Conservation (phyloP, 495 filamentous ascomycete species). For the Elaphomyces granulatus region DNA sequence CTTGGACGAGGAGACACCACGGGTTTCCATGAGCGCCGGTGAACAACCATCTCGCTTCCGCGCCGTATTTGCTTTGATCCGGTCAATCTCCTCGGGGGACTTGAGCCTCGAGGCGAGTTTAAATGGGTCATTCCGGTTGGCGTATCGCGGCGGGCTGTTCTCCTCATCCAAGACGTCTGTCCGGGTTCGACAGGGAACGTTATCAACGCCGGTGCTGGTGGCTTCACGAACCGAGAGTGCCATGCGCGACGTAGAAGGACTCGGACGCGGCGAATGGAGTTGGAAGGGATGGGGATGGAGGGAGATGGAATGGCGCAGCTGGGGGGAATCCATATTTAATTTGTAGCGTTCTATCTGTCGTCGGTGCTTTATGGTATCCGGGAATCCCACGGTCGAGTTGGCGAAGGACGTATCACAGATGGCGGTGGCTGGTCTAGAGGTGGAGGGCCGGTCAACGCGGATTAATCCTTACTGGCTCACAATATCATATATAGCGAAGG, state of each 20-base stretch:
- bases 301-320: slow-evolving; percentile 6
- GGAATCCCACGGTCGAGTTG: no score
- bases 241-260: neutral
- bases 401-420: neutral
- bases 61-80: slow-evolving; percentile 70
- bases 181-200: slow-evolving; percentile 13
- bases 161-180: slow-evolving; percentile 45
- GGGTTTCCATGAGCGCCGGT: slow-evolving; percentile 23
- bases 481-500: no score
- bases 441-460: neutral
- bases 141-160: slow-evolving; percentile 45
- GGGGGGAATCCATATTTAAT: slow-evolving; percentile 2
- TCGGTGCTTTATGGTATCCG: no score
- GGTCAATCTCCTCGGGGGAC: slow-evolving; percentile 57
- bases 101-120: slow-evolving; percentile 68
- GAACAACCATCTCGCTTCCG: slow-evolving; percentile 51
- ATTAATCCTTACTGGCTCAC: no score
- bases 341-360: no score
- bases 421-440: neutral
- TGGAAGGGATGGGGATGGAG: slow-evolving; percentile 8
- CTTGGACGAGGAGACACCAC: slow-evolving; percentile 25
- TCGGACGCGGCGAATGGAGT: slow-evolving; percentile 1
- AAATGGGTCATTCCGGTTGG: slow-evolving; percentile 59
- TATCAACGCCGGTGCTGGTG: slow-evolving; percentile 26
- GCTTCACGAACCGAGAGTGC: slow-evolving; percentile 17